phyloP scores from a whole-genome alignment of 208 protist genomes.

The Naegleria fowleri region DNA sequence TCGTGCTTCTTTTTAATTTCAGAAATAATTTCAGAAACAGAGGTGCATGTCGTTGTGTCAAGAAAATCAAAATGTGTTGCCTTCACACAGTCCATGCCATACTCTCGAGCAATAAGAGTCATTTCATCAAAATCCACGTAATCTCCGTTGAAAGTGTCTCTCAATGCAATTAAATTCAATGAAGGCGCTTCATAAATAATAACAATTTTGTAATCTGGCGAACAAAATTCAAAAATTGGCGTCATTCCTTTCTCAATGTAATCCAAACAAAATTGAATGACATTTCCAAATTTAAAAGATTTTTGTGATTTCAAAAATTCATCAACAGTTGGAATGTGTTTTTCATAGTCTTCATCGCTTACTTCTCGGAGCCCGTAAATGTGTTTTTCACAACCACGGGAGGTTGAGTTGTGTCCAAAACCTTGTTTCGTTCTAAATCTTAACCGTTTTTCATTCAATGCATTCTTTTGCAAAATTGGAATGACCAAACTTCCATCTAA shows the following conservation, averaged over 20 bases:
- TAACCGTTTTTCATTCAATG: background rate
- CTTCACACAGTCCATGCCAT: background rate
- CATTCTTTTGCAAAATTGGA: background rate
- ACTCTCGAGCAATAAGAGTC: background rate
- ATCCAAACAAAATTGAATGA: background rate
- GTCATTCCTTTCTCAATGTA: conserved; percentile 7
- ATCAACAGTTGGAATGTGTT: background rate
- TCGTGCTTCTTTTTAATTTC: background rate
- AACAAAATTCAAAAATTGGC: conserved; percentile 13
- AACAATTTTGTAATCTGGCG: background rate
- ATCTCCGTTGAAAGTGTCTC: background rate
- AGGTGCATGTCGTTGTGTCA: too few relatives aligned
- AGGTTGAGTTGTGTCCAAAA: background rate
- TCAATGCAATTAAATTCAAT: conserved; percentile 1
- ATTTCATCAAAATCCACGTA: conserved; percentile 15
- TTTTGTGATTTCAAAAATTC: background rate
- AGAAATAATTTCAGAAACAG: background rate
- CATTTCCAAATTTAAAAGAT: background rate
- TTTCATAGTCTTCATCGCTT: background rate
- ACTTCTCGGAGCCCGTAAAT: background rate
- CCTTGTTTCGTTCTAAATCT: background rate
- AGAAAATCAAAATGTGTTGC: background rate
- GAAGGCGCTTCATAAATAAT: background rate
- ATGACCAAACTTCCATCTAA: conserved; percentile 12
- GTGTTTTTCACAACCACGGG: background rate